Percentiles rank a stretch among this genome's conserved stretches.
Evolutionary conservation across 179 eudicot species (phyloP).

Genomic region (Spergularia azorica): DNA sequence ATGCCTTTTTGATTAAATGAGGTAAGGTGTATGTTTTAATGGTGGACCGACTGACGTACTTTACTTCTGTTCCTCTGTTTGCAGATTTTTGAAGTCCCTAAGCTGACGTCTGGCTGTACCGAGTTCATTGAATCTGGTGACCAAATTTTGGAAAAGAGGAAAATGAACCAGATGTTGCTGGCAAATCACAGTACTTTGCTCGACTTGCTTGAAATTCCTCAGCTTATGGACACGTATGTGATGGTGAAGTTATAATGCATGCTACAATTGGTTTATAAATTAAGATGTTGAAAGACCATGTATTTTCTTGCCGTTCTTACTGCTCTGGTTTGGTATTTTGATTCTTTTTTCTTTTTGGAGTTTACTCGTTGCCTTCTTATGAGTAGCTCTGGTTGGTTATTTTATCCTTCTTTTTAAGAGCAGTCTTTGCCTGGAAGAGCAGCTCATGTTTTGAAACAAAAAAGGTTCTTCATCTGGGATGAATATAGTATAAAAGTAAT

Average conservation of each 20-base stretch:
- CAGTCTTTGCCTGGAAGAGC: no score
- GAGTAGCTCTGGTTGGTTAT: no score
- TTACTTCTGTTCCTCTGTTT: slow-evolving; percentile 15
- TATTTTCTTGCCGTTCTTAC: neutral
- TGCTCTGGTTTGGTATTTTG: neutral
- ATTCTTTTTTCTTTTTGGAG: neutral
- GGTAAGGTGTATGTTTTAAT: no score
- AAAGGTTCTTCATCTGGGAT: slow-evolving; percentile 10
- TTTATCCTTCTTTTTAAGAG: no score
- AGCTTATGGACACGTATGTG: slow-evolving; percentile 99
- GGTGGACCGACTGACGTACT: neutral
- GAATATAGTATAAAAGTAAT: neutral
- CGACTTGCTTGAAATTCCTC: slow-evolving; percentile 99
- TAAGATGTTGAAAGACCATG: neutral
- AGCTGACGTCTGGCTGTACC: slow-evolving; percentile 90
- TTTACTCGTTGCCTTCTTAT: neutral
- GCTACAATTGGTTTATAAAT: neutral
- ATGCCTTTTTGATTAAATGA: no score
- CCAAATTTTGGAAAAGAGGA: slow-evolving; percentile 89
- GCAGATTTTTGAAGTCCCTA: slow-evolving; percentile 92
- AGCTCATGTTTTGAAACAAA: neutral
- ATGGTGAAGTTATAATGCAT: neutral
- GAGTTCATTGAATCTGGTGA: slow-evolving; percentile 93
- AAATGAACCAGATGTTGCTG: slow-evolving; percentile 91
- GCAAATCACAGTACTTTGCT: slow-evolving; percentile 96